Evolutionary conservation across 1,284 basidiomycete genomes (phyloP), one percentile per base, ranked within the genome.

Genomic region (Boletus semigastroideus): DNA sequence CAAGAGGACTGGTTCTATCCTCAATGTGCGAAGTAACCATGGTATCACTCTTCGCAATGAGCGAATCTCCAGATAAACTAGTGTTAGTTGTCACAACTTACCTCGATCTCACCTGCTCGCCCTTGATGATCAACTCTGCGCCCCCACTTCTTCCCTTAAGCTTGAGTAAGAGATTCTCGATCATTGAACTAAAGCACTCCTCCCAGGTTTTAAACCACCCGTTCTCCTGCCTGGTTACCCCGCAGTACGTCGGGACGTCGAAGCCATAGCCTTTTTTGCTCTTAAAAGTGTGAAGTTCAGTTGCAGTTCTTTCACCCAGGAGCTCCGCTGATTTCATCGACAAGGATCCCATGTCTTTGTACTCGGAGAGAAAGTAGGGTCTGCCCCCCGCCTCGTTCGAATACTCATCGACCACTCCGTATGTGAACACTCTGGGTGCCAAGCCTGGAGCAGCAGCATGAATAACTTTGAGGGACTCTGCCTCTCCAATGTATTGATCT

Each of bases 151-250:
- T 75, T 22, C 68, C 68, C 48, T 68, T 63, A 13, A 94, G 73
- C 48, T 83, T 74, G 48, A 72, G 67, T 39, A 90, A 74, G 48
- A 94, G 67, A 54, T 87, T 85, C 27, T 77, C 76, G 49, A 88
- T 83, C 74, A 92, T 83, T 14, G 74, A 76, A 62, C 78, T 78
- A 72, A 83, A 94, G 61, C 83, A 86, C 51, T 79, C 74, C 51
- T 86, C 82, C 90, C 90, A 93, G 0, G 78, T 83, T 45, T 78
- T 70, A 61, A 77, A 84, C 85, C 86, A 88, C 9, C 87, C 86
- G 59, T 93, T 93, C 51, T 82, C 77, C 61, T 91, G 78, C 52
- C 83, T 79, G 5, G 91, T 94, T 8, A 76, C 78, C 3, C 92
- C 92, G 59, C 92, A 94, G 67, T 84, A 90, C 9, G 92, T 94